phyloP scores from a whole-genome alignment of 768 basidiomycete genomes.

The Cystofilobasidium capitatum region DNA sequence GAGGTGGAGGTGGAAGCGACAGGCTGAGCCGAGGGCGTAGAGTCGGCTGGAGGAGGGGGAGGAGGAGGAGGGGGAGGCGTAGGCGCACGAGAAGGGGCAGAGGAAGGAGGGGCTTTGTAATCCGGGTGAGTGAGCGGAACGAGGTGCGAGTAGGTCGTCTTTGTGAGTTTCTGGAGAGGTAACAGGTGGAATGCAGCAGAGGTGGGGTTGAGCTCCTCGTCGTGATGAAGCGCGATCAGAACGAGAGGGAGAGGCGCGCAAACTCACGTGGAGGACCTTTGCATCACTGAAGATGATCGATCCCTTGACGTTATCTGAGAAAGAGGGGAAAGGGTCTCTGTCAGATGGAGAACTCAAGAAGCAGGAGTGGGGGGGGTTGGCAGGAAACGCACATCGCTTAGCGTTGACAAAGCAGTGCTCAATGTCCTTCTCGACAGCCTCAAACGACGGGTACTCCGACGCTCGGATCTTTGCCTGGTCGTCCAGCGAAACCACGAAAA shows the following conservation, averaged over 20 bases:
- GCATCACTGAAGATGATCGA: slow-evolving; percentile 73
- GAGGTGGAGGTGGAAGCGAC: slow-evolving; percentile 33
- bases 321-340: too few relatives aligned
- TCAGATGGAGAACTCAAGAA: neutral
- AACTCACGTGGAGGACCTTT: slow-evolving; percentile 64
- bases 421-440: slow-evolving; percentile 59
- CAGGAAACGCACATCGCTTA: slow-evolving; percentile 48
- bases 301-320: slow-evolving; percentile 53
- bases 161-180: slow-evolving; percentile 44
- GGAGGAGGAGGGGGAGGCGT: neutral
- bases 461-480: slow-evolving; percentile 55
- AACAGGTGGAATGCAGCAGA: neutral
- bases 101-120: neutral
- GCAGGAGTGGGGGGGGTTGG: neutral
- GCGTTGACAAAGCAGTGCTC: slow-evolving; percentile 73
- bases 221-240: neutral
- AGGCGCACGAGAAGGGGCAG: neutral
- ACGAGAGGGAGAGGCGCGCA: neutral
- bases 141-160: slow-evolving; percentile 19
- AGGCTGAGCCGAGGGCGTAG: neutral
- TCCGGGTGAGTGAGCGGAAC: neutral
- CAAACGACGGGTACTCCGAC: slow-evolving; percentile 53
- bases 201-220: neutral
- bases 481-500: neutral
- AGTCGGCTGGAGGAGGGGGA: neutral